phyloP scores from a whole-genome alignment of 768 basidiomycete species.

The Amanita phalloides region DNA sequence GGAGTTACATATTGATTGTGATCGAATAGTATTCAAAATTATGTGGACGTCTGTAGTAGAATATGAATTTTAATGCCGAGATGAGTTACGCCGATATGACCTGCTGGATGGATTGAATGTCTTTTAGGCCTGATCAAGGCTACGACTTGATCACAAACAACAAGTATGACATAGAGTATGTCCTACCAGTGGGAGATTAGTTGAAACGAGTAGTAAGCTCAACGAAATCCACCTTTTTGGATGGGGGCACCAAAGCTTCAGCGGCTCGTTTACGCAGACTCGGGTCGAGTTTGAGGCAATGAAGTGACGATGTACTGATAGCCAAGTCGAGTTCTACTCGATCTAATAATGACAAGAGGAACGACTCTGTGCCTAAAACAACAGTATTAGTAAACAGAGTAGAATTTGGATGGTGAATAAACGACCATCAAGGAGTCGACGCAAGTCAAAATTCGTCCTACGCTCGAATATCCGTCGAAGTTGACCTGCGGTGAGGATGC shows the following conservation, averaged over 20 bases:
- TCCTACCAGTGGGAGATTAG: conserved; percentile 38
- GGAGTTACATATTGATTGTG: conserved; percentile 69
- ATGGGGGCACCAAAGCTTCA: conserved; percentile 67
- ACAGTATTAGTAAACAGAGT: neutral
- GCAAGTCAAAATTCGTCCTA: conserved; percentile 85
- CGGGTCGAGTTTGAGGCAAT: conserved; percentile 70
- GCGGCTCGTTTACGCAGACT: conserved; percentile 63
- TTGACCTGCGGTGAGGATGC: conserved; percentile 80
- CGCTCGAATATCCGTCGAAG: conserved; percentile 79
- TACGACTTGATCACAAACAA: conserved; percentile 67
- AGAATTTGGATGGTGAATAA: neutral
- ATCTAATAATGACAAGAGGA: conserved; percentile 61
- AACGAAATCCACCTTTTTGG: conserved; percentile 52
- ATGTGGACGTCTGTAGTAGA: conserved; percentile 72
- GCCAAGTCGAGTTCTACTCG: conserved; percentile 73
- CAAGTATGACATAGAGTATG: conserved; percentile 83
- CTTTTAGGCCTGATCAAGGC: conserved; percentile 85
- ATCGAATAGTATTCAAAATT: conserved; percentile 81
- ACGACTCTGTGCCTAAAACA: conserved; percentile 64
- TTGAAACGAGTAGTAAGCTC: neutral
- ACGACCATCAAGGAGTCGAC: conserved; percentile 59
- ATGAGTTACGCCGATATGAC: conserved; percentile 24
- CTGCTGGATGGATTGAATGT: conserved; percentile 92
- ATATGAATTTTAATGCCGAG: neutral
- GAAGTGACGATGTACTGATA: conserved; percentile 70